Evolutionary conservation across 805 yeast species (phyloP).

Genomic region (Ogataea nakhonphanomensis): DNA sequence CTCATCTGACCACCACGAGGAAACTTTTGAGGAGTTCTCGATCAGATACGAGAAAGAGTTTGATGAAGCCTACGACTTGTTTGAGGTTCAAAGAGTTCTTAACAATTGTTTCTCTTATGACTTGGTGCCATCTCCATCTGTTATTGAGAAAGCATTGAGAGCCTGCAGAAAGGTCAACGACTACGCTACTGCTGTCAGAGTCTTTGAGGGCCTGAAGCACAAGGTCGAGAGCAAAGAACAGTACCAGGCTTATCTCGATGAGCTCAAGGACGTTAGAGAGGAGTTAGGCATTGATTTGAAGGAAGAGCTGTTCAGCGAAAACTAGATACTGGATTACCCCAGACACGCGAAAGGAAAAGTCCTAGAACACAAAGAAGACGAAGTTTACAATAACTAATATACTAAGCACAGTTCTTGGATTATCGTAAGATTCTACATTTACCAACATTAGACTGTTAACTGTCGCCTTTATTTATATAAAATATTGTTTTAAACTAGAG

Average conservation of each 20-base stretch:
- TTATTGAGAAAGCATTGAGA: slow-evolving; percentile 89
- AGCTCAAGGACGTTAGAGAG: slow-evolving; percentile 84
- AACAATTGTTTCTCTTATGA: slow-evolving; percentile 98
- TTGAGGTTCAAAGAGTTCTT: slow-evolving; percentile 89
- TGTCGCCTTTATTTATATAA: slow-evolving; percentile 9
- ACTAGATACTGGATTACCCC: slow-evolving; percentile 6
- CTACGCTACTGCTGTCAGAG: slow-evolving; percentile 97
- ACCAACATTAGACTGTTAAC: slow-evolving; percentile 2
- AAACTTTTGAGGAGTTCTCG: slow-evolving; percentile 93
- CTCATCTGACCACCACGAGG: slow-evolving; percentile 74
- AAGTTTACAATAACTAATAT: slow-evolving; percentile 13
- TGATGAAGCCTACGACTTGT: slow-evolving; percentile 85
- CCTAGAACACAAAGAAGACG: slow-evolving; percentile 6
- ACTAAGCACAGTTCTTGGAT: slow-evolving; percentile 3
- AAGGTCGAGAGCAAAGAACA: slow-evolving; percentile 94
- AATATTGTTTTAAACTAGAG: background rate
- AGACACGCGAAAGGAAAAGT: slow-evolving; percentile 4
- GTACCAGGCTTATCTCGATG: slow-evolving; percentile 94
- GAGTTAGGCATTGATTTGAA: slow-evolving; percentile 91
- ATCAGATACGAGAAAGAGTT: slow-evolving; percentile 89
- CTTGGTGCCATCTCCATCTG: slow-evolving; percentile 96
- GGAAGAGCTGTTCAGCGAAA: slow-evolving; percentile 68
- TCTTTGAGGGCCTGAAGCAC: slow-evolving; percentile 93
- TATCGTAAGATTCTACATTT: slow-evolving; percentile 2
- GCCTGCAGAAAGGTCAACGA: slow-evolving; percentile 99